Conservation (phyloP, 2,329 filamentous ascomycete genomes). For the Herpotrichia juniperi region DNA sequence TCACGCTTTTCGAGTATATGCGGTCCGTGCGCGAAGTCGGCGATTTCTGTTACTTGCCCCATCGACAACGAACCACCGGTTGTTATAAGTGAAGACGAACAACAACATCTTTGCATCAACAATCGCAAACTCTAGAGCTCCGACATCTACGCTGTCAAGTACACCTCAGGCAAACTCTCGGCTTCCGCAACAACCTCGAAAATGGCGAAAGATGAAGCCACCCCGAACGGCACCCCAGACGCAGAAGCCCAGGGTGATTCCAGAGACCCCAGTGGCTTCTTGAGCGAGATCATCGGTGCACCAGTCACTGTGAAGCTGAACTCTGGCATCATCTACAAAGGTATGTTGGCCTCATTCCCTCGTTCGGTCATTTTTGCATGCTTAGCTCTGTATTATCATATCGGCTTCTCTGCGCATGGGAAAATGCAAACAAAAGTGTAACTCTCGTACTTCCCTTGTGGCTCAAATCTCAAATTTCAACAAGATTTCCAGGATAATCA, state of each 20-base stretch:
- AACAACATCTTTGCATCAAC: background rate
- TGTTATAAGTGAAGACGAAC: background rate
- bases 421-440: no score
- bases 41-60: background rate
- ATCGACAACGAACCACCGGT: background rate
- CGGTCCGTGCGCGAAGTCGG: slow-evolving; percentile 30
- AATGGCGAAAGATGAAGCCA: background rate
- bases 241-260: slow-evolving; percentile 70
- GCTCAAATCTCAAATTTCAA: no score
- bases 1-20: slow-evolving; percentile 32
- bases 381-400: no score
- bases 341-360: slow-evolving; percentile 53
- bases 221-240: slow-evolving; percentile 58
- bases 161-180: background rate
- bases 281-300: slow-evolving; percentile 92
- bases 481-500: no score
- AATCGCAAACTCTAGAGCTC: background rate
- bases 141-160: no score
- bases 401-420: no score
- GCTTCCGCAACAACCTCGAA: background rate
- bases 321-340: slow-evolving; percentile 98
- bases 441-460: no score
- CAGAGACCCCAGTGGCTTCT: slow-evolving; percentile 91
- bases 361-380: background rate
- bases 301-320: slow-evolving; percentile 97